These are phyloP conservation scores for Achlya hypogyna DNA, from an alignment of 352 stramenopile genomes.

Conservation along the genomic window DNA sequence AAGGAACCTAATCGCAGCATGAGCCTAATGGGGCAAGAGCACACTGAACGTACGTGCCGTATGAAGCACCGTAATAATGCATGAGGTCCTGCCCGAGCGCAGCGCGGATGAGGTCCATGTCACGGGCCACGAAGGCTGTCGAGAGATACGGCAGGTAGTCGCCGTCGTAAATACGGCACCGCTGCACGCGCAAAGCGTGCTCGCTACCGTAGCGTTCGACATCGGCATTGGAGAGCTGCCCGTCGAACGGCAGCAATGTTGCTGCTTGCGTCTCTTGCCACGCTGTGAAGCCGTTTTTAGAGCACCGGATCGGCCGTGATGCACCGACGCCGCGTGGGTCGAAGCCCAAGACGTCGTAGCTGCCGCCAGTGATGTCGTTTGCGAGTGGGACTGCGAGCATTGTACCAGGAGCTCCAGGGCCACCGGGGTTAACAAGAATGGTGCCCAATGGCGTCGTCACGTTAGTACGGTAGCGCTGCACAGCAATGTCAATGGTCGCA, in stretches of 20 bases:
- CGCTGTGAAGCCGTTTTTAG: background rate
- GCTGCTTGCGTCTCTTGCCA: background rate
- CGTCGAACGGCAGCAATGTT: background rate
- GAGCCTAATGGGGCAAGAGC: no score
- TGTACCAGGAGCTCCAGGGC: constrained; percentile 1
- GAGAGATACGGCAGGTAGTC: constrained; percentile 9
- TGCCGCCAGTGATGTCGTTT: background rate
- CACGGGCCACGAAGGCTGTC: constrained; percentile 1
- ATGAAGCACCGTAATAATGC: constrained; percentile 14
- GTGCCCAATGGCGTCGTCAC: background rate
- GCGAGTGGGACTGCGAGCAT: background rate
- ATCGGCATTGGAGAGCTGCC: background rate
- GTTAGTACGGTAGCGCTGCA: background rate
- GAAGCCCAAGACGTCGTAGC: constrained; percentile 11
- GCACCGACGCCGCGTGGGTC: constrained; percentile 8
- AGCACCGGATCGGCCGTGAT: background rate
- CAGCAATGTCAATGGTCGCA: constrained; percentile 9
- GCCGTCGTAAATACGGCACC: constrained; percentile 1
- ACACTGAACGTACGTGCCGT: background rate
- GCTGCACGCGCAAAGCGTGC: background rate
- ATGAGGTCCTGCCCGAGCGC: constrained; percentile 7
- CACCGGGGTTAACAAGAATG: constrained; percentile 14
- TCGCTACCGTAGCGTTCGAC: background rate
- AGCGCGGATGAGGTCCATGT: constrained; percentile 16
- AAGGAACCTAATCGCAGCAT: background rate